These are phyloP conservation scores for Myxozyma udenii DNA, from an alignment of 805 yeast genomes.

Conservation along the genomic window DNA sequence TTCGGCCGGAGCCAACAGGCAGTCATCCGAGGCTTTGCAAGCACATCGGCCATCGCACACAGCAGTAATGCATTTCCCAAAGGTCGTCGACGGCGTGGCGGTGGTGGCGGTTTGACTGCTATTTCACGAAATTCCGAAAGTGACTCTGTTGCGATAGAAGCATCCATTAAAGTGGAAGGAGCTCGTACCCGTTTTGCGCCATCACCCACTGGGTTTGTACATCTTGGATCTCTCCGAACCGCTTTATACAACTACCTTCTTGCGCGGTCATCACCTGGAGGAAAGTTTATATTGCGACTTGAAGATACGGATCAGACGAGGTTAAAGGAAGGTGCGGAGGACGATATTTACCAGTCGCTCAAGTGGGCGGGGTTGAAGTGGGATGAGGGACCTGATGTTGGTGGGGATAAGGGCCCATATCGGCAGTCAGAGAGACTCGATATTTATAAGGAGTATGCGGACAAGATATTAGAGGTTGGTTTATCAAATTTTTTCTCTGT, in stretches of 20 bases:
- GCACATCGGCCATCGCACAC: too few species aligned
- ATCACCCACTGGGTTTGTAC: slow-evolving; percentile 95
- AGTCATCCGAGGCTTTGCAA: too few species aligned
- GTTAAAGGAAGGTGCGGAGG: slow-evolving; percentile 62
- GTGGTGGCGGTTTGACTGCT: not conserved
- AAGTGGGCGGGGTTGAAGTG: slow-evolving; percentile 70
- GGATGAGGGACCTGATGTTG: slow-evolving; percentile 78
- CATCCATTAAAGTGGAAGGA: not conserved
- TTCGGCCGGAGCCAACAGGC: too few species aligned
- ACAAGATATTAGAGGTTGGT: slow-evolving; percentile 48
- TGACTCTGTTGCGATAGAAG: not conserved
- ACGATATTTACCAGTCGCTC: slow-evolving; percentile 69
- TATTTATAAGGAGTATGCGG: slow-evolving; percentile 62
- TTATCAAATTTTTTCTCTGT: not conserved
- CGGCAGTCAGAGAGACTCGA: slow-evolving; percentile 75
- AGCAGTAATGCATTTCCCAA: too few species aligned
- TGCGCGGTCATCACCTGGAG: slow-evolving; percentile 68
- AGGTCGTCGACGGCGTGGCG: not conserved
- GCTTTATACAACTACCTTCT: slow-evolving; percentile 84
- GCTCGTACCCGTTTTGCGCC: slow-evolving; percentile 95
- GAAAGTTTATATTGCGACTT: slow-evolving; percentile 73
- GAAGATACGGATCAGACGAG: slow-evolving; percentile 83
- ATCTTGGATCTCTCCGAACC: slow-evolving; percentile 88
- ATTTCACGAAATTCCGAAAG: not conserved
- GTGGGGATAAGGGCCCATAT: slow-evolving; percentile 66